A percentile compares a stretch with the other conserved stretches of the same genome.
phyloP scores from a whole-genome alignment of 441 rosid species.

The Populus hybrid region DNA sequence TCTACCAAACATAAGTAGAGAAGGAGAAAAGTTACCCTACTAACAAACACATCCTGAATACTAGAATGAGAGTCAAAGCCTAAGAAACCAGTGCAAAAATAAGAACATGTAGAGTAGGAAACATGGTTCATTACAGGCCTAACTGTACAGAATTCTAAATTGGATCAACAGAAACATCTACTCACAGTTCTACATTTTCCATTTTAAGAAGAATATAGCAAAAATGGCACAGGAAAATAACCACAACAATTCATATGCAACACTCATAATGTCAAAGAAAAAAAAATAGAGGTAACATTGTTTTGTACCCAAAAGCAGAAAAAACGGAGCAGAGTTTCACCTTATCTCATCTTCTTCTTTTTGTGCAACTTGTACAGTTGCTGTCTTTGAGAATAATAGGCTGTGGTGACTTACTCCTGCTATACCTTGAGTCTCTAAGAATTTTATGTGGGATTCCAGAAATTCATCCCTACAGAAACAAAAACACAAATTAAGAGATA shows the following conservation, averaged over 20 bases:
- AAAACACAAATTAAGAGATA: neutral
- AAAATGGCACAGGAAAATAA: neutral
- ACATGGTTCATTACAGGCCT: neutral
- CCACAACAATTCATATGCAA: neutral
- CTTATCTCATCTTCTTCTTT: conserved; percentile 67
- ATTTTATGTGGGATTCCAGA: conserved; percentile 58
- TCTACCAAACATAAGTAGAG: neutral
- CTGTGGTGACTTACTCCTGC: conserved; percentile 98
- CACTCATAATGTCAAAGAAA: neutral
- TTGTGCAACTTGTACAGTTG: conserved; percentile 53
- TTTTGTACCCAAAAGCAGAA: neutral
- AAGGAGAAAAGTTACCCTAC: neutral
- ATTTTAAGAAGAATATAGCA: neutral
- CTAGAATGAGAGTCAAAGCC: neutral
- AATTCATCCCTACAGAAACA: conserved; percentile 50
- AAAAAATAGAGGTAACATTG: neutral
- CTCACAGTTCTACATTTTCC: neutral
- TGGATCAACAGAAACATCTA: neutral
- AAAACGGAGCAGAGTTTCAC: conserved; percentile 26
- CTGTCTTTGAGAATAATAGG: conserved; percentile 82
- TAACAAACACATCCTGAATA: neutral
- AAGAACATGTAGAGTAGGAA: neutral
- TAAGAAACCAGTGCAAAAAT: neutral
- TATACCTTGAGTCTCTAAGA: conserved; percentile 72
- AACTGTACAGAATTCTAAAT: neutral